Evolutionary conservation across 345 rosid genomes (phyloP).

Genomic region (Euphorbia tirucalli): DNA sequence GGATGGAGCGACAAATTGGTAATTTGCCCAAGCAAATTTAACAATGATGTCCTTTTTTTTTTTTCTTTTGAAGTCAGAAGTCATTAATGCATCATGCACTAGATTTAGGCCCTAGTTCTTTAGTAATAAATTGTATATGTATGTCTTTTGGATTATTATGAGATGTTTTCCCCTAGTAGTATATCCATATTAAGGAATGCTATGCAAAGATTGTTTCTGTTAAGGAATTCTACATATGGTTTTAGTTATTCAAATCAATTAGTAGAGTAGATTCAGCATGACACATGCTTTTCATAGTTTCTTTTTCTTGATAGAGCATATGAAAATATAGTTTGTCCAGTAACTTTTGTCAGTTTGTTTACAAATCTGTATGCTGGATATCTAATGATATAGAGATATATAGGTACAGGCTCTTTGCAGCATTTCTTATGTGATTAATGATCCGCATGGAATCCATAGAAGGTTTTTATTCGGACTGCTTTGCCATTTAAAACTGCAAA

Average conservation of each 20-base stretch:
- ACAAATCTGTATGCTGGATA: not conserved
- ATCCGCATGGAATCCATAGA: not conserved
- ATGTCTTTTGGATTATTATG: not conserved
- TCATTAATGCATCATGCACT: not conserved
- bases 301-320: not conserved
- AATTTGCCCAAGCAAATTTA: slow-evolving; percentile 13
- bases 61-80: not conserved
- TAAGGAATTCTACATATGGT: not conserved
- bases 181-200: not conserved
- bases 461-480: not conserved
- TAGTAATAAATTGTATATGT: not conserved
- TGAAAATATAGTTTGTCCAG: too few relatives aligned
- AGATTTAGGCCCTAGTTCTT: not conserved
- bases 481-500: not conserved
- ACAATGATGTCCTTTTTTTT: not conserved
- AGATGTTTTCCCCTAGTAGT: not conserved
- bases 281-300: not conserved
- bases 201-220: not conserved
- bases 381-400: not conserved
- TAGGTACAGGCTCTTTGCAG: not conserved
- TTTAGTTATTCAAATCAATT: slow-evolving; percentile 5
- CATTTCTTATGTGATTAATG: not conserved
- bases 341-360: not conserved
- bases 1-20: slow-evolving; percentile 97
- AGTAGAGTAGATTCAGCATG: not conserved